Base-by-base conservation (phyloP, 257 asterid genomes). In the Salvia rosmarinus region DNA sequence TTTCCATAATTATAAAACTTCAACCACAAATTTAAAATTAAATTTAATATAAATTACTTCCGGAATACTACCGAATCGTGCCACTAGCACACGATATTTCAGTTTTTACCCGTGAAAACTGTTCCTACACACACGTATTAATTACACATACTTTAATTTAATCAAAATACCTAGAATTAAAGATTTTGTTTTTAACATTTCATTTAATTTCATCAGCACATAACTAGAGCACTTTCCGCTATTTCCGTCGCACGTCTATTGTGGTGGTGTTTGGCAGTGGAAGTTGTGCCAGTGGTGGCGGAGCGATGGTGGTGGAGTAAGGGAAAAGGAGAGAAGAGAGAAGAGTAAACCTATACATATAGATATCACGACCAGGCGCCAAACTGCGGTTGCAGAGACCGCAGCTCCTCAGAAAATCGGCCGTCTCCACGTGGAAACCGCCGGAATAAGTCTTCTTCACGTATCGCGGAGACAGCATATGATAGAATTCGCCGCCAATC, bases 361-460 rank as follows among this genome's bases (percentile, higher is more conserved):
- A 87, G 54, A 87, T 87, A 40, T 87, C 90, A 34, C 82, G 86
- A 35, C 75, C 80, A 5, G 79, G 83, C 17, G 77, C 69, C 74
- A 85, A 52, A 20, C 80, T 85, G 76, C 87, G 83, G 79, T 77
- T 70, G 77, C 94, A 87, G 43, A 80, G 89, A 21, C 86, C 83
- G 51, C 90, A 87, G 65, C 72, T 78, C 79, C 76, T 81, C 81
- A 87, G 64, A 71, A 87, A 87, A 50, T 72, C 78, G 17, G 82
- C 72, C 54, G 75, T 74, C 56, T 73, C 81, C 3, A 71, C 72
- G 2, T 50, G 47, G 20, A 19, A 62, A 19, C 28, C 73, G 62
- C 46, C 71, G 35, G 72, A 54, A 47, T 37, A 64, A 68, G 56
- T 76, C 64, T 72, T 64, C 63, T 39, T 14, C 5, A 46, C 37